Percentiles rank a stretch among this genome's conserved stretches.
Conservation (phyloP, 179 eudicot genomes). For the Sideroxylon spinosum region DNA sequence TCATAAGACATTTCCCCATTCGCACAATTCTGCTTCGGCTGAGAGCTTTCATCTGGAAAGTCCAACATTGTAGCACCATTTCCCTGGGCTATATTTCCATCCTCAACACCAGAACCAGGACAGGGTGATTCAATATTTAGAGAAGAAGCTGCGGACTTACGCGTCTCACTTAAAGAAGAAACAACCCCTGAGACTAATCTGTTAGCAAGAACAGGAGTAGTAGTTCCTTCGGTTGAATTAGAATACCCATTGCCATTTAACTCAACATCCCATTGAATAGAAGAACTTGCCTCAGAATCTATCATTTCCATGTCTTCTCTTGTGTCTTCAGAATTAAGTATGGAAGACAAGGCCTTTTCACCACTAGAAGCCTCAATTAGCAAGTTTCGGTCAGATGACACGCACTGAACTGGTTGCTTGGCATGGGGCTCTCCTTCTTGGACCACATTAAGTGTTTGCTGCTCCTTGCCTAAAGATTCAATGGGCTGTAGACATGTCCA, state of each 20-base stretch:
- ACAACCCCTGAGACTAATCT: slow-evolving; percentile 1
- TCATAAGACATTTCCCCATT: slow-evolving; percentile 9
- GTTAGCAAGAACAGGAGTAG: background rate
- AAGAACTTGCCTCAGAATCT: slow-evolving; percentile 21
- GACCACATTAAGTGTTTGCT: slow-evolving; percentile 20
- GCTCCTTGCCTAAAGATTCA: slow-evolving; percentile 28
- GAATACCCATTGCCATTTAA: slow-evolving; percentile 15
- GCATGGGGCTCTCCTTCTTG: slow-evolving; percentile 17
- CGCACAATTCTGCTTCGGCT: slow-evolving; percentile 1
- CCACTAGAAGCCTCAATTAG: slow-evolving; percentile 6
- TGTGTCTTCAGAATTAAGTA: slow-evolving; percentile 10
- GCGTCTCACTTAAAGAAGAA: slow-evolving; percentile 12
- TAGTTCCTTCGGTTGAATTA: slow-evolving; percentile 8
- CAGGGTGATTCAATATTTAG: slow-evolving; percentile 3
- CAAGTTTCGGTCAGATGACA: slow-evolving; percentile 5
- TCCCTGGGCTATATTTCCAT: background rate
- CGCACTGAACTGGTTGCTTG: slow-evolving; percentile 17
- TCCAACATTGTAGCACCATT: background rate
- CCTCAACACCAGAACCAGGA: background rate
- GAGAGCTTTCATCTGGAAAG: slow-evolving; percentile 4
- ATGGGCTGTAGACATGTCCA: slow-evolving; percentile 46
- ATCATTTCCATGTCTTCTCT: slow-evolving; percentile 17
- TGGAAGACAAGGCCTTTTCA: slow-evolving; percentile 21
- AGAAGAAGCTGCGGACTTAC: slow-evolving; percentile 18
- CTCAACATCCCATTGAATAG: slow-evolving; percentile 24